Evolutionary conservation across 495 filamentous ascomycete genomes (phyloP).

Genomic region (Penicillium flavigenum): DNA sequence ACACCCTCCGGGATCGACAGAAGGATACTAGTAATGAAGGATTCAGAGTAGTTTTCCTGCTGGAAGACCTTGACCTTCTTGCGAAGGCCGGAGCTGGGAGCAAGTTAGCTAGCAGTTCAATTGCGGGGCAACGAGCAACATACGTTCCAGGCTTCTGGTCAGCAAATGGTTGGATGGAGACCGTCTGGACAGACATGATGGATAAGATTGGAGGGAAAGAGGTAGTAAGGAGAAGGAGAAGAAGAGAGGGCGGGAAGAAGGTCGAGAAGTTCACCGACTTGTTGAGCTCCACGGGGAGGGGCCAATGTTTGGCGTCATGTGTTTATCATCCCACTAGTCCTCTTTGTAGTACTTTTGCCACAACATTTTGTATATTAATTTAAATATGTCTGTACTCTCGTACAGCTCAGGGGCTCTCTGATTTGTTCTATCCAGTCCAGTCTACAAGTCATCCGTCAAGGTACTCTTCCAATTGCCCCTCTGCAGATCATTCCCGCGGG

Average conservation of each 20-base stretch:
- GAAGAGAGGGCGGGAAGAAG: conserved; percentile 1
- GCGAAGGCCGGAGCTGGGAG: conserved; percentile 82
- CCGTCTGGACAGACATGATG: conserved; percentile 32
- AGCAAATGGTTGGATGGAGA: conserved; percentile 77
- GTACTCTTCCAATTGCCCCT: background rate
- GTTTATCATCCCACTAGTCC: conserved; percentile 30
- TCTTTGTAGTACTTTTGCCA: background rate
- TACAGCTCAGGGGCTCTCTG: background rate
- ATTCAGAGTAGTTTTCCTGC: conserved; percentile 89
- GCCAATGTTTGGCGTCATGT: conserved; percentile 26
- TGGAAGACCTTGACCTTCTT: conserved; percentile 99
- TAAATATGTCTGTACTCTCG: background rate
- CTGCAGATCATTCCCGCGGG: conserved; percentile 7
- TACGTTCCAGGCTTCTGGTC: conserved; percentile 99
- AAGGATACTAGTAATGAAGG: conserved; percentile 89
- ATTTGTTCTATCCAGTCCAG: background rate
- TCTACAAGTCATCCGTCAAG: background rate
- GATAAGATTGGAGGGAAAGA: conserved; percentile 13
- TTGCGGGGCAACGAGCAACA: conserved; percentile 40
- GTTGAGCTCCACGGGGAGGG: conserved; percentile 20
- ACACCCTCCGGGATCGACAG: conserved; percentile 94
- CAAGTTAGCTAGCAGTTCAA: conserved; percentile 26
- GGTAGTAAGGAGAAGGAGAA: conserved; percentile 12
- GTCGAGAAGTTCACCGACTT: conserved; percentile 29
- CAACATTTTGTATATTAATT: background rate